phyloP scores from a whole-genome alignment of 345 rosid genomes.

The Aegle marmelos region DNA sequence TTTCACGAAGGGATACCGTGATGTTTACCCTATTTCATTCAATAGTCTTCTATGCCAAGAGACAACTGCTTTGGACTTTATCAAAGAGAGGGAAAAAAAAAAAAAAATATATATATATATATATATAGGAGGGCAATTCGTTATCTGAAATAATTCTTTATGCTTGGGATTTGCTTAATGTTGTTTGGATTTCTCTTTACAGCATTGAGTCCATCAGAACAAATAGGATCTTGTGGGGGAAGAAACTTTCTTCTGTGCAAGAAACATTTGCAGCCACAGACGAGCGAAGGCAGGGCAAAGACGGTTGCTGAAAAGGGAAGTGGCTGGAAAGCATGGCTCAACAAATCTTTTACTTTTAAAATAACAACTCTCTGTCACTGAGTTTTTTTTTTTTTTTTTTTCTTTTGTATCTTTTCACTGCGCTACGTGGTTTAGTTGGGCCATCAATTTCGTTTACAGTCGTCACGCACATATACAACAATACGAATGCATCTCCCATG shows the following conservation, averaged over 20 bases:
- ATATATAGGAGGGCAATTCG: not conserved
- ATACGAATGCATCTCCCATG: not conserved
- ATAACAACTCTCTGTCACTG: not conserved
- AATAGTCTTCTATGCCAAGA: too few relatives aligned
- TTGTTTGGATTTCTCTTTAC: not conserved
- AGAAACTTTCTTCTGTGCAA: conserved; percentile 79
- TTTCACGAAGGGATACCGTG: rapidly evolving
- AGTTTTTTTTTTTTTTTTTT: not conserved
- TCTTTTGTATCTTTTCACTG: too few relatives aligned
- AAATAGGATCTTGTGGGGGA: conserved; percentile 56
- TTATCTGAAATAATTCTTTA: not conserved
- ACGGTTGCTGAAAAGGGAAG: conserved; percentile 37
- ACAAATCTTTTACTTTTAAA: conserved; percentile 56
- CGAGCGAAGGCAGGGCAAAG: conserved; percentile 31
- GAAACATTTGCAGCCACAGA: conserved; percentile 49
- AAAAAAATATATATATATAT: too few relatives aligned
- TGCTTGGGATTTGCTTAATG: not conserved
- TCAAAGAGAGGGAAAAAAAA: too few relatives aligned
- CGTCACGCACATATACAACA: not conserved
- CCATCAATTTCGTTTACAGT: not conserved
- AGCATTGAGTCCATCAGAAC: conserved; percentile 63
- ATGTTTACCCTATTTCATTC: too few relatives aligned
- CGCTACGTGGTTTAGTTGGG: not conserved
- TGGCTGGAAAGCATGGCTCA: conserved; percentile 79
- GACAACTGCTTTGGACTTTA: too few relatives aligned